phyloP scores from a whole-genome alignment of 257 asterid species.

The Gentiana dahurica region DNA sequence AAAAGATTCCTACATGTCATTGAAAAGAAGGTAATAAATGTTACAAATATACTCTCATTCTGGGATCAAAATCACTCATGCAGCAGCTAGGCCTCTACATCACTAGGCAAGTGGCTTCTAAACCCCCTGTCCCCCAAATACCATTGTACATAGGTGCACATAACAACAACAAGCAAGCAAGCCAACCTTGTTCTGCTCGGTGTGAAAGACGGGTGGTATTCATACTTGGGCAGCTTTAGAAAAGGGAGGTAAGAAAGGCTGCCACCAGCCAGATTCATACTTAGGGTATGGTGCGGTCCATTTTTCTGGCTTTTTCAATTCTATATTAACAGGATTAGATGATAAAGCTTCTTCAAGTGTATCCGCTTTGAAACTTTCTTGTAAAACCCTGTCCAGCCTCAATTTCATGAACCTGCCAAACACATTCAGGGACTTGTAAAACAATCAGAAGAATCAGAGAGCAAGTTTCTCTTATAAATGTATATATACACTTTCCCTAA shows the following conservation, averaged over 20 bases:
- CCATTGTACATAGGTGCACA: too few species aligned
- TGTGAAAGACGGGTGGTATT: slow-evolving; percentile 1
- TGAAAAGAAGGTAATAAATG: neutral
- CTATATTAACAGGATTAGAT: slow-evolving; percentile 43
- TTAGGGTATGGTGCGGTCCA: slow-evolving; percentile 93
- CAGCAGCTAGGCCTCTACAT: slow-evolving; percentile 14
- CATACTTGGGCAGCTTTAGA: slow-evolving; percentile 41
- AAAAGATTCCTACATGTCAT: too few species aligned
- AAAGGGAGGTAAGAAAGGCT: slow-evolving; percentile 51
- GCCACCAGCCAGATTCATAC: slow-evolving; percentile 91
- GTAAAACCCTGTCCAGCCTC: slow-evolving; percentile 77
- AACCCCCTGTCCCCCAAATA: slow-evolving; percentile 2
- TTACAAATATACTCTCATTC: neutral
- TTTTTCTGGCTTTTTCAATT: slow-evolving; percentile 66
- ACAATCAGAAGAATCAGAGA: too few species aligned
- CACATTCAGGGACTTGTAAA: too few species aligned
- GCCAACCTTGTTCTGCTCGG: too few species aligned
- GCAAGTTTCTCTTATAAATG: too few species aligned
- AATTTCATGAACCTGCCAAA: slow-evolving; percentile 70
- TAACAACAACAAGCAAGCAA: too few species aligned
- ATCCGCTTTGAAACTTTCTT: slow-evolving; percentile 67
- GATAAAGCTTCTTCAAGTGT: slow-evolving; percentile 74
- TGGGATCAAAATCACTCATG: neutral
- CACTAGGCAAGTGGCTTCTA: slow-evolving; percentile 8
- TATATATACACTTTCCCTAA: too few species aligned